A percentile compares a stretch with the other conserved stretches of the same genome.
Evolutionary conservation across 2,329 filamentous ascomycete genomes (phyloP).

Genomic region (Fusarium paranaense): DNA sequence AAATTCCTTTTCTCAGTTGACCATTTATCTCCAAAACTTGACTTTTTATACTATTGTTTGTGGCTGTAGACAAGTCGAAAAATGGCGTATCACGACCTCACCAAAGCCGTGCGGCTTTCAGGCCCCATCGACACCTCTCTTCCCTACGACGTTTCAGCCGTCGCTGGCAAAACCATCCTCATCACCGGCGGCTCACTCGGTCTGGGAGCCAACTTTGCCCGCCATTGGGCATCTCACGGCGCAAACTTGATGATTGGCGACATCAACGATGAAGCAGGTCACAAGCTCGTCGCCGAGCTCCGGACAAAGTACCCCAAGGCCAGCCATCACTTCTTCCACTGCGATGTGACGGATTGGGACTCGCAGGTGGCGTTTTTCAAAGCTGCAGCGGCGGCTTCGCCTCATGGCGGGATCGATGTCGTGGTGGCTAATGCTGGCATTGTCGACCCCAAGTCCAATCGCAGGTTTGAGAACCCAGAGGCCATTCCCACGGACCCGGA

Average conservation of each 20-base stretch:
- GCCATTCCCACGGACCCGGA: neutral
- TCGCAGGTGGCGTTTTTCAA: slow-evolving; percentile 13
- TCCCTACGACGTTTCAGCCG: neutral
- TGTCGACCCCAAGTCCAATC: slow-evolving; percentile 5
- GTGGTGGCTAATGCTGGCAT: slow-evolving; percentile 12
- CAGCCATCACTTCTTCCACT: slow-evolving; percentile 8
- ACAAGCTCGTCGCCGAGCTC: neutral
- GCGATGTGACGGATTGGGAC: slow-evolving; percentile 11
- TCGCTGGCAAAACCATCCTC: slow-evolving; percentile 4
- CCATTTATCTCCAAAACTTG: neutral
- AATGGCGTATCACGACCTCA: slow-evolving; percentile 15
- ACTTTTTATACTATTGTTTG: neutral
- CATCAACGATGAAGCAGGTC: slow-evolving; percentile 4
- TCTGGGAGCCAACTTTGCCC: slow-evolving; percentile 2
- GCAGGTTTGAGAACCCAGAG: slow-evolving; percentile 3
- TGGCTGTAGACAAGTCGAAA: neutral
- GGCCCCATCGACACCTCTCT: slow-evolving; percentile 1
- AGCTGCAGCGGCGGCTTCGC: slow-evolving; percentile 3
- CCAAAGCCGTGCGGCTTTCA: neutral
- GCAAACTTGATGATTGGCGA: slow-evolving; percentile 18
- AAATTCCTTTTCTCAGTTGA: neutral
- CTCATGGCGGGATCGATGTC: slow-evolving; percentile 7
- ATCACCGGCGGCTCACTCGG: slow-evolving; percentile 6
- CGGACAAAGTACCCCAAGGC: neutral
- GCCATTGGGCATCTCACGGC: slow-evolving; percentile 1